phyloP scores from a whole-genome alignment of 805 yeast species.

The Kluyveromyces dobzhanskii region DNA sequence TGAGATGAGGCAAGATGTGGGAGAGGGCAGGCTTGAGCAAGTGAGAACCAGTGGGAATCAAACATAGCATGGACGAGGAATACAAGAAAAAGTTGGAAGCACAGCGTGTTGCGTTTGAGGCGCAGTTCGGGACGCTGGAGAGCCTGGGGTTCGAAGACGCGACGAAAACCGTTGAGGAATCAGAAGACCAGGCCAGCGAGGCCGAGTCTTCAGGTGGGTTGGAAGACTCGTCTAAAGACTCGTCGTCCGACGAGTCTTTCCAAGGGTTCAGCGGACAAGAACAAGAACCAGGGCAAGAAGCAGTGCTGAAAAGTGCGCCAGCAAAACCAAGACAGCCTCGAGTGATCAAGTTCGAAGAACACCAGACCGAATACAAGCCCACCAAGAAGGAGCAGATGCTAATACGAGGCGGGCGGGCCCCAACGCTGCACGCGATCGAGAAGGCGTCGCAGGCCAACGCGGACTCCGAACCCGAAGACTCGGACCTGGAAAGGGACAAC shows the following conservation, averaged over 20 bases:
- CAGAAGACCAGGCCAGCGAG: conserved; percentile 16
- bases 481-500: conserved; percentile 40
- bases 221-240: conserved; percentile 10
- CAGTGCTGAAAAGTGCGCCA: too few relatives aligned
- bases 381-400: conserved; percentile 44
- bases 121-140: conserved; percentile 54
- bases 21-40: too few relatives aligned
- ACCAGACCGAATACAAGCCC: conserved; percentile 12
- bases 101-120: conserved; percentile 53
- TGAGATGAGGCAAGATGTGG: too few relatives aligned
- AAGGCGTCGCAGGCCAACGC: conserved; percentile 12
- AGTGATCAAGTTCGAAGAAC: conserved; percentile 23
- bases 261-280: background rate
- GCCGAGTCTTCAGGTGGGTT: conserved; percentile 16
- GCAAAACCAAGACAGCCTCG: conserved; percentile 14
- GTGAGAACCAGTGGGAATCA: background rate
- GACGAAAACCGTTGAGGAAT: conserved; percentile 25
- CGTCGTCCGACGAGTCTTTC: conserved; percentile 1
- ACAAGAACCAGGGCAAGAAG: too few relatives aligned
- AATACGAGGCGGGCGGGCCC: conserved; percentile 53
- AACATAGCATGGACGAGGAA: conserved; percentile 12
- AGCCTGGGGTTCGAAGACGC: conserved; percentile 44
- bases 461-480: conserved; percentile 16
- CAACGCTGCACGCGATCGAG: conserved; percentile 16
- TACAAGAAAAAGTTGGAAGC: conserved; percentile 33